Base-by-base conservation (phyloP, 192 early-diverging fungal genomes). In the Backusella tuberculispora region DNA sequence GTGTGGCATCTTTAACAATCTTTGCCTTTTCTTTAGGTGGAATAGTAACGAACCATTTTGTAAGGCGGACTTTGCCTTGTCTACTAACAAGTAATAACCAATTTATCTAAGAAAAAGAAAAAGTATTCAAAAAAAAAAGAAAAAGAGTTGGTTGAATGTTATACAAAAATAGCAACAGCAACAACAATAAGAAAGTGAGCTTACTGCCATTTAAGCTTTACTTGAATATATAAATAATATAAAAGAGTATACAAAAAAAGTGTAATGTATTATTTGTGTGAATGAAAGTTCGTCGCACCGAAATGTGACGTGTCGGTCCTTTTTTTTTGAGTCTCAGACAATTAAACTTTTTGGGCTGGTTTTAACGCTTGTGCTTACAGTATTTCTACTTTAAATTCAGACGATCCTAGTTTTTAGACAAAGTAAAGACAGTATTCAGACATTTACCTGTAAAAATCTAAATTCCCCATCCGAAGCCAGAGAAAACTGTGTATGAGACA, bases 1-100 rank as follows among this genome's bases (percentile, higher is more conserved):
- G 92, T 41, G 92, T 94, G 38, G 96, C 94, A 63, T 99, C 96
- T 82, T 98, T 98, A 42, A 97, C 88, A 69, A 94, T 95, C 83
- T 97, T 96, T 67, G 88, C 77, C 82, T 97, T 99, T 81, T 99
- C 96, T 84, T 99, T 99, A 6, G 83, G 80, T 50, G 85, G 83
- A 65, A 93, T 76, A 37, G 91, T 92, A 15, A 85, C 84, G 76
- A 93, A 95, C 94, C 94, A 95, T 76, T 94, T 94, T 65, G 89
- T 88, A 41, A 95, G 86, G 6, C 94, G 89, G 15, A 92, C 85
- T 80, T 95, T 95, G 80, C 90, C 94, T 80, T 95, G 94, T 21
- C 93, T 86, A 76, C 90, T 93, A 44, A 95, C 89, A 12, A 95
- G 87, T 40, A 94, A 84, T 24, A 95, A 79, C 83, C 88, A 95